These are phyloP conservation scores for Cucurbitaria berberidis DNA, from an alignment of 2,329 filamentous ascomycete genomes.

Conservation along the genomic window DNA sequence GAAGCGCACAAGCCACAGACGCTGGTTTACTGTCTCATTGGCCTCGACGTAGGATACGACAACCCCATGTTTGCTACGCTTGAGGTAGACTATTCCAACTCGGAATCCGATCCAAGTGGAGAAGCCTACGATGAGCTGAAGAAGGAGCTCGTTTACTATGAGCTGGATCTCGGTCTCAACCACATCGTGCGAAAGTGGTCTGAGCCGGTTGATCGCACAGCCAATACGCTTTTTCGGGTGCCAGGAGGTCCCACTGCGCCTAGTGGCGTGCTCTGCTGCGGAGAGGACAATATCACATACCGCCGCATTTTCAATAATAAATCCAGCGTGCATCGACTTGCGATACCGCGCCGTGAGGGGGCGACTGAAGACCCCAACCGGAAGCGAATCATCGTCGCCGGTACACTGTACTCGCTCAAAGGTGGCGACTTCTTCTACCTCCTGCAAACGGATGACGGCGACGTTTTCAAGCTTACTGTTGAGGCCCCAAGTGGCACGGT, in stretches of 20 bases:
- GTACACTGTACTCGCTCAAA: conserved; percentile 97
- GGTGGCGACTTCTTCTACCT: conserved; percentile 93
- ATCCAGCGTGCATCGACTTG: conserved; percentile 84
- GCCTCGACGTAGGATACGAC: conserved; percentile 93
- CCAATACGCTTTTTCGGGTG: conserved; percentile 91
- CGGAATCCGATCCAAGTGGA: conserved; percentile 88
- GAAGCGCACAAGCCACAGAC: conserved; percentile 95
- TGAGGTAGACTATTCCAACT: conserved; percentile 90
- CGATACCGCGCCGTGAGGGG: conserved; percentile 85
- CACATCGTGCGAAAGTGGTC: conserved; percentile 98
- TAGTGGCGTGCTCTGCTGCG: conserved; percentile 92
- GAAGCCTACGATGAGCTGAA: conserved; percentile 81
- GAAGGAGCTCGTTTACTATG: conserved; percentile 94
- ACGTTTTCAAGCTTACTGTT: conserved; percentile 94
- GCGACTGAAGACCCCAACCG: conserved; percentile 90
- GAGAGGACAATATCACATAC: conserved; percentile 93
- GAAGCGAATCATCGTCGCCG: conserved; percentile 84
- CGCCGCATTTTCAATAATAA: conserved; percentile 77
- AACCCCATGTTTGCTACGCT: conserved; percentile 96
- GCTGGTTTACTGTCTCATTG: conserved; percentile 84
- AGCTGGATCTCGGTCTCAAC: conserved; percentile 94
- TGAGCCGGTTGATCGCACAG: conserved; percentile 87
- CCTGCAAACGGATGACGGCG: conserved; percentile 95
- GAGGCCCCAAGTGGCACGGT: conserved; percentile 76
- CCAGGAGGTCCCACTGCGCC: conserved; percentile 93